A percentile compares a stretch with the other conserved stretches of the same genome.
Conservation (phyloP, 495 filamentous ascomycete species). For the Xeromyces bisporus region DNA sequence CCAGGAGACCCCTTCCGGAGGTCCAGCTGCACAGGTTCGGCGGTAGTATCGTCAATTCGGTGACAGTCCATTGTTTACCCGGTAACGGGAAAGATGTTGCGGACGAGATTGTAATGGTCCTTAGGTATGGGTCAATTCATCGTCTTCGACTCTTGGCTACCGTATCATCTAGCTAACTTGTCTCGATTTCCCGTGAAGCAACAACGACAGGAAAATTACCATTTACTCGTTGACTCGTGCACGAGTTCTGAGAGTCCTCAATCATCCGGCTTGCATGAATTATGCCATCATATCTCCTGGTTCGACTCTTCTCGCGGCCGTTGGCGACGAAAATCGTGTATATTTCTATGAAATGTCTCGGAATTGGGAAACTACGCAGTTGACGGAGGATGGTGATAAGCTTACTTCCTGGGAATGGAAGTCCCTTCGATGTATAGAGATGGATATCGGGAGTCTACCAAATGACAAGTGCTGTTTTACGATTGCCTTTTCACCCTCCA, state of each 20-base stretch:
- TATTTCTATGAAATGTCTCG: slow-evolving; percentile 53
- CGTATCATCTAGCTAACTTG: background rate
- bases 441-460: slow-evolving; percentile 18
- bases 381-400: slow-evolving; percentile 24
- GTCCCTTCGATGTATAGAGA: slow-evolving; percentile 17
- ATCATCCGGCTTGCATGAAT: slow-evolving; percentile 70
- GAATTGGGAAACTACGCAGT: slow-evolving; percentile 23
- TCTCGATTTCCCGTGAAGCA: slow-evolving; percentile 24
- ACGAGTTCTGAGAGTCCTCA: slow-evolving; percentile 45
- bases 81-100: slow-evolving; percentile 26
- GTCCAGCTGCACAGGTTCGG: slow-evolving; percentile 36
- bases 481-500: slow-evolving; percentile 54
- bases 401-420: slow-evolving; percentile 25
- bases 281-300: slow-evolving; percentile 85
- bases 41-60: slow-evolving; percentile 51
- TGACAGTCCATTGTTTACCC: slow-evolving; percentile 46
- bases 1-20: slow-evolving; percentile 24
- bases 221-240: slow-evolving; percentile 54
- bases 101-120: slow-evolving; percentile 44
- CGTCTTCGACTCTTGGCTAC: background rate
- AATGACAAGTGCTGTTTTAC: slow-evolving; percentile 44
- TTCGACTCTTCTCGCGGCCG: slow-evolving; percentile 59
- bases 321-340: slow-evolving; percentile 68
- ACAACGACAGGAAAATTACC: slow-evolving; percentile 78
- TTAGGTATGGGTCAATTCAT: slow-evolving; percentile 30